Evolutionary conservation across 2,329 filamentous ascomycete genomes (phyloP).

Genomic region (Clonostachys chloroleuca): DNA sequence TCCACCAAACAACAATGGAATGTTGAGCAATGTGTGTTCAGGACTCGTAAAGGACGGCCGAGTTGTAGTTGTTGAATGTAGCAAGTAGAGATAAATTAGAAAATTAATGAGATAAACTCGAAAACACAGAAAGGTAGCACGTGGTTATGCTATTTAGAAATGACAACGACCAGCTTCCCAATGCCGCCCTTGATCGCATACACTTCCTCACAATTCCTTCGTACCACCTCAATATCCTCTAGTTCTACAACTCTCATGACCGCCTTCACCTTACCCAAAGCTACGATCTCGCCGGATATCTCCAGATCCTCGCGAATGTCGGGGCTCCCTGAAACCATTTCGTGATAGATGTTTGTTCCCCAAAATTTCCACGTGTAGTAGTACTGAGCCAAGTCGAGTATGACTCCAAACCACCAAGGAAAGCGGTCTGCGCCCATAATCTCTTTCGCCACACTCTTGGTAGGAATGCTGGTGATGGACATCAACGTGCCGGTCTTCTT

Average conservation of each 20-base stretch:
- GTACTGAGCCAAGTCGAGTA: slow-evolving; percentile 26
- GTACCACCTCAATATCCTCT: slow-evolving; percentile 35
- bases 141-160: slow-evolving; percentile 10
- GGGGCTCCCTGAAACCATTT: slow-evolving; percentile 38
- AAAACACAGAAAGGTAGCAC: too few relatives aligned
- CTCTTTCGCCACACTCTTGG: slow-evolving; percentile 15
- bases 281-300: slow-evolving; percentile 29
- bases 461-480: slow-evolving; percentile 32
- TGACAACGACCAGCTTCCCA: slow-evolving; percentile 34
- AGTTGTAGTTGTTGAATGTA: too few relatives aligned
- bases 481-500: slow-evolving; percentile 28
- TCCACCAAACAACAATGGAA: too few relatives aligned
- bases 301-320: slow-evolving; percentile 35
- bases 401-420: slow-evolving; percentile 29
- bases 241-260: slow-evolving; percentile 35
- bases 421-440: slow-evolving; percentile 21
- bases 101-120: too few relatives aligned
- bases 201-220: slow-evolving; percentile 31
- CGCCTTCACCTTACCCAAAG: slow-evolving; percentile 32
- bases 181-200: slow-evolving; percentile 33
- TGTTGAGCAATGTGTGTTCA: too few relatives aligned
- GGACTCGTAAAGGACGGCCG: too few relatives aligned
- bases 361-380: slow-evolving; percentile 34
- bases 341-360: slow-evolving; percentile 37
- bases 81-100: too few relatives aligned